Base-by-base conservation (phyloP, 2,329 filamentous ascomycete genomes). In the Neofusicoccum sp. region DNA sequence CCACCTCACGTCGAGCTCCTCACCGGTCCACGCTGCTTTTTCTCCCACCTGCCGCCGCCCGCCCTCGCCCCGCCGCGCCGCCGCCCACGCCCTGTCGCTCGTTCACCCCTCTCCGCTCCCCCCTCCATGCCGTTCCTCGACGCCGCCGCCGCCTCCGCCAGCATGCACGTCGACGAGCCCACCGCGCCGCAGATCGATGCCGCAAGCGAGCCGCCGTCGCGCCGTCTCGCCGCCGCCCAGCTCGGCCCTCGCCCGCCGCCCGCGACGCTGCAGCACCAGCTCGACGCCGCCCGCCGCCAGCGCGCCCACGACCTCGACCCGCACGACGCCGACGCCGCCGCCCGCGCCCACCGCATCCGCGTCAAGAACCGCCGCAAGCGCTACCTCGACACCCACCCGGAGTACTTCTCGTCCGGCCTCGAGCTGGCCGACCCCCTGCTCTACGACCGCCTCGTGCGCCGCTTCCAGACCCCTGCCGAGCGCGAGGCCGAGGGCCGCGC, bases 401-500 rank as follows among this genome's bases (percentile, higher is more conserved):
- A 85, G 58, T 96, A 96, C 76, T 89, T 93, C 71, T 75, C 76
- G 48, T 67, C 82, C 48, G 80, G 81, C 59, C 83, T 88, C 62
- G 86, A 88, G 74, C 80, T 87, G 66, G 85, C 83, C 82, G 90
- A 95, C 75, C 91, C 91, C 1, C 78, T 93, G 7, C 83, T 96
- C 33, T 96, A 96, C 78, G 90, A 96, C 73, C 84, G 85, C 58
- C 81, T 96, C 26, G 84, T 96, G 63, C 86, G 90, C 57, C 86
- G 85, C 56, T 93, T 92, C 72, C 90, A 93, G 65, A 87, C 87
- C 1, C 77, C 87, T 2, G 79, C 82, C 3, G 91, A 96, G 75
- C 85, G 90, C 58, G 86, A 91, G 70, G 82, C 82, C 6, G 90
- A 93, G 67, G 89, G 87, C 7, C 85, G 85, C 44, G 77, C 79